These are phyloP conservation scores for Mortierella antarctica DNA, from an alignment of 192 early-diverging fungal species.

Conservation along the genomic window DNA sequence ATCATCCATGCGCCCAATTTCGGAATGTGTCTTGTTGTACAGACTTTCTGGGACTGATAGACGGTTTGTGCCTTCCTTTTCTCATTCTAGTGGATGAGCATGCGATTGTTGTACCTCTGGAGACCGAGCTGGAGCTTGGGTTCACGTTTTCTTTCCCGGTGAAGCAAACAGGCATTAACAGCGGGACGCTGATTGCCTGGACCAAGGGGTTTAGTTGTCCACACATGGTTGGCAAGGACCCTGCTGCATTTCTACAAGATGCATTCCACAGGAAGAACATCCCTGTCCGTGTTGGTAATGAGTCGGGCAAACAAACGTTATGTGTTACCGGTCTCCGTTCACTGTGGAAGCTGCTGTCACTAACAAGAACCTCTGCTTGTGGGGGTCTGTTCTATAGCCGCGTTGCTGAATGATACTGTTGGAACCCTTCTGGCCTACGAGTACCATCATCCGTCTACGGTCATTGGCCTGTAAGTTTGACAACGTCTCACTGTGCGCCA, in stretches of 20 bases:
- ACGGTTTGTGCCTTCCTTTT: neutral
- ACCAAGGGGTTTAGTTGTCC: constrained; percentile 88
- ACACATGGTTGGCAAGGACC: constrained; percentile 83
- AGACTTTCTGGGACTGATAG: neutral
- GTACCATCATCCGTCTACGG: constrained; percentile 78
- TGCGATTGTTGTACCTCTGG: neutral
- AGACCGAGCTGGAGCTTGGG: constrained; percentile 65
- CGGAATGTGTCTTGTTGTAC: neutral
- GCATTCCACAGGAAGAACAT: constrained; percentile 74
- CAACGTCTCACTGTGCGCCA: neutral
- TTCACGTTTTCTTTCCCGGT: constrained; percentile 97
- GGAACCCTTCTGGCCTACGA: constrained; percentile 90
- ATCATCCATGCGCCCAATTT: neutral
- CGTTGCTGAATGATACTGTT: constrained; percentile 96
- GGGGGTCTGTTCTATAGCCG: constrained; percentile 42
- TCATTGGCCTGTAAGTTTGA: constrained; percentile 70
- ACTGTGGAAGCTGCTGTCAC: no score
- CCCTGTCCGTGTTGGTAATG: constrained; percentile 67
- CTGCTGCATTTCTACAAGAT: constrained; percentile 81
- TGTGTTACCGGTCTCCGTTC: neutral
- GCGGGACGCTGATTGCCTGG: constrained; percentile 72
- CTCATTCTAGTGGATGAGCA: constrained; percentile 1
- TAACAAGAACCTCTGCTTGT: neutral
- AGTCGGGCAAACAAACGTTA: neutral
- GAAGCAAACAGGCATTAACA: constrained; percentile 75